A percentile compares a stretch with the other conserved stretches of the same genome.
Conservation (phyloP, 768 basidiomycete genomes). For the Hirschioporus abietinus region DNA sequence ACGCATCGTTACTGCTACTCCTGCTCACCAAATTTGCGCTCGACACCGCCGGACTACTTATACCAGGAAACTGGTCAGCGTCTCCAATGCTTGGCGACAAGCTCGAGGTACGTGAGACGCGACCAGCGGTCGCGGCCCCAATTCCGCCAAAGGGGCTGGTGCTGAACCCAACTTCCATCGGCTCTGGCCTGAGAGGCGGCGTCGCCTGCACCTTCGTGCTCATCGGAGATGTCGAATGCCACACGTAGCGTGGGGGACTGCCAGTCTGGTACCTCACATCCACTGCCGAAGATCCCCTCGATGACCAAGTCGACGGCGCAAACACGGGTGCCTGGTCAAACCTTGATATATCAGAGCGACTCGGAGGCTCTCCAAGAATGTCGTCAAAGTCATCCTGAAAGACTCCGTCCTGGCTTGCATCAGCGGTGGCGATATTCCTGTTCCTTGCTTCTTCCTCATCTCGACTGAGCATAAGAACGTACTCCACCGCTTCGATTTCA, state of each 20-base stretch:
- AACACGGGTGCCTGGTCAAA: slow-evolving; percentile 9
- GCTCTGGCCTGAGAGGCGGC: slow-evolving; percentile 42
- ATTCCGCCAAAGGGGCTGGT: slow-evolving; percentile 18
- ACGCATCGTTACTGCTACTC: background rate
- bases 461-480: slow-evolving; percentile 78
- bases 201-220: slow-evolving; percentile 55
- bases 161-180: slow-evolving; percentile 46
- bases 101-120: background rate
- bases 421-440: slow-evolving; percentile 1
- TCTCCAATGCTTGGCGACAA: slow-evolving; percentile 5
- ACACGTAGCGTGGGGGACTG: slow-evolving; percentile 25
- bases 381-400: slow-evolving; percentile 54
- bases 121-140: background rate
- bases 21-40: background rate
- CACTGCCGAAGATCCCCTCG: slow-evolving; percentile 17
- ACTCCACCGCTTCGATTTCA: slow-evolving; percentile 73
- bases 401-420: slow-evolving; percentile 42
- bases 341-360: slow-evolving; percentile 6
- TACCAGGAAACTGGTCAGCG: slow-evolving; percentile 1
- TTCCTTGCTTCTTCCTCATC: slow-evolving; percentile 53
- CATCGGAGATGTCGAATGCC: slow-evolving; percentile 25
- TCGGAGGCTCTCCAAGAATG: slow-evolving; percentile 22
- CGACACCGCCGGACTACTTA: background rate
- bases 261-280: slow-evolving; percentile 20
- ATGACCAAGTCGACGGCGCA: slow-evolving; percentile 14